Percentiles rank a stretch among this genome's conserved stretches.
phyloP scores from a whole-genome alignment of 148 eudicot species.

The Diospyros lotus region DNA sequence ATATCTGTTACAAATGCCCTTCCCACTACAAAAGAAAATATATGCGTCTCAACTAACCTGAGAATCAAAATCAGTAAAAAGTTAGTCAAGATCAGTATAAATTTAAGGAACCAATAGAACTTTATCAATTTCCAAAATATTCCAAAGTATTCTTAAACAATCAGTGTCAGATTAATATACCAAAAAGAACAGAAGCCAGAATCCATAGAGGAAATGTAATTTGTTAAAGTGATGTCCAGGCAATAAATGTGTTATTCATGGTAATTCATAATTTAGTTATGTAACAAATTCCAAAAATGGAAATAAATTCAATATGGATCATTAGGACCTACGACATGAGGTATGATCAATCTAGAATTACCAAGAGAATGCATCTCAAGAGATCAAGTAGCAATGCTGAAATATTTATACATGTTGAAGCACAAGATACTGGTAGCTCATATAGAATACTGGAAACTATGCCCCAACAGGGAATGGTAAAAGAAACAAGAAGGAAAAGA shows the following conservation, averaged over 20 bases:
- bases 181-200: not conserved
- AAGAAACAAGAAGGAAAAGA: too few species aligned
- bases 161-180: not conserved
- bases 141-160: not conserved
- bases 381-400: not conserved
- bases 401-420: not conserved
- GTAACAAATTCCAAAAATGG: not conserved
- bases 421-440: not conserved
- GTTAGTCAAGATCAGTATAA: conserved; percentile 10
- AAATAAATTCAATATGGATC: not conserved
- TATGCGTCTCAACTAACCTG: conserved; percentile 99
- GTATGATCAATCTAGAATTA: not conserved
- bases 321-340: not conserved
- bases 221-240: not conserved
- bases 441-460: not conserved
- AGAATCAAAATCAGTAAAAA: conserved; percentile 26
- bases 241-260: not conserved
- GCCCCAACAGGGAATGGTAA: not conserved
- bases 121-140: not conserved
- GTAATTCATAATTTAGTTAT: not conserved
- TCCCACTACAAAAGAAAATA: conserved; percentile 98
- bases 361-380: not conserved
- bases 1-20: conserved; percentile 99
- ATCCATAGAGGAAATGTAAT: not conserved
- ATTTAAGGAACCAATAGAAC: not conserved